Base-by-base conservation (phyloP, 208 protist species). In the Trypanosoma conorhini region DNA sequence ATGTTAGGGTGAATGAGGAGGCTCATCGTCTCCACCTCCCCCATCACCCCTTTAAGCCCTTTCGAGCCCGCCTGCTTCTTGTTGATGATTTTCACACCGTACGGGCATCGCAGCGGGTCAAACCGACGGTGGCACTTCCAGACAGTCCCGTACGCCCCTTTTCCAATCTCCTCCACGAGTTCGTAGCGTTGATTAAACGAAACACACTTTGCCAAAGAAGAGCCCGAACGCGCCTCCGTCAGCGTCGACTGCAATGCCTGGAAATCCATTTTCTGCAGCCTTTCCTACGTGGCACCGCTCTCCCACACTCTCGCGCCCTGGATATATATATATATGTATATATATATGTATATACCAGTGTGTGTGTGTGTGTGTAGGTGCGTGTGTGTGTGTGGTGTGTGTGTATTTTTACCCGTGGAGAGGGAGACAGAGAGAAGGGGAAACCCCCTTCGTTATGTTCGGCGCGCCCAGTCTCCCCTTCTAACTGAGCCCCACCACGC, bases 21-120 rank as follows among this genome's bases (percentile, higher is more conserved):
- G 73, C 82, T 92, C 85, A 97, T 92, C n/a, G 93, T 97, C 51
- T 95, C 85, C 0, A 97, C 94, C 61, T 98, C 94, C 2, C 87
- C 83, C 83, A 95, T 92, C 1, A 95, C 84, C 56, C 86, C 81
- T 12, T 77, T 66, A 24, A 95, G 70, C 5, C 91, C 87, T 62
- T 88, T 89, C 0, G 78, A 62, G 24, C 89, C 90, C 0, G 85
- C 88, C 9, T 72, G 58, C 5, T 74, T 75, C 62, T 94, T 96
- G 74, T 92, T 86, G 40, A 97, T 93, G 35, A 87, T 81, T 73
- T 97, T 97, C 33, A 96, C 77, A 15, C 88, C 90, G 68, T 83
- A 95, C 3, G 67, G 50, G 3, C 76, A 26, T 31, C 80, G 80
- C 28, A 74, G 67, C 12, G 62, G 26, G 26, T 85, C 80, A 52